Evolutionary conservation across 2,329 filamentous ascomycete species (phyloP).

Genomic region (Cordyceps tenuipes): DNA sequence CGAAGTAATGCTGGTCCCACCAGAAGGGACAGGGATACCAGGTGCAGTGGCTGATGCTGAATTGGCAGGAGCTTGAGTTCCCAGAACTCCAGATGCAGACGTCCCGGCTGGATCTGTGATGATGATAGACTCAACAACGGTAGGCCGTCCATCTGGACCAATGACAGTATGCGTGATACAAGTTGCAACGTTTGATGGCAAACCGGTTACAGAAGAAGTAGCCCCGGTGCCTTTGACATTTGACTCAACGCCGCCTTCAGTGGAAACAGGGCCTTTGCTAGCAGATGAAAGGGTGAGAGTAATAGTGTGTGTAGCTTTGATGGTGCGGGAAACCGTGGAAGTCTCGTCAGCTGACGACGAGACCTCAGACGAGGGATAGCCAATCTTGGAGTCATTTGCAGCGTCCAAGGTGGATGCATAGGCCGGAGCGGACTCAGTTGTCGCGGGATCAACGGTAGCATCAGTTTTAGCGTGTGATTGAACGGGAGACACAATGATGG

Average conservation of each 20-base stretch:
- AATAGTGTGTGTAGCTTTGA: conserved; percentile 18
- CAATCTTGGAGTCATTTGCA: background rate
- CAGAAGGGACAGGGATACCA: background rate
- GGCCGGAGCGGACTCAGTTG: background rate
- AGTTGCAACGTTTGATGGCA: conserved; percentile 14
- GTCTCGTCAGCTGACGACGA: conserved; percentile 3
- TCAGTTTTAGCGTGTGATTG: conserved; percentile 5
- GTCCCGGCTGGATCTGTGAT: conserved; percentile 16
- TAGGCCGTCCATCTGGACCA: conserved; percentile 26
- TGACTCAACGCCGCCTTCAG: background rate
- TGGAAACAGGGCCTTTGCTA: background rate
- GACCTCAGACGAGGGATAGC: background rate
- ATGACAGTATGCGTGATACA: conserved; percentile 23
- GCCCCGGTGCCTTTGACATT: background rate
- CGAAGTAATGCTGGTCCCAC: background rate
- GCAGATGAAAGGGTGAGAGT: conserved; percentile 11
- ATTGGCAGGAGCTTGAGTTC: background rate
- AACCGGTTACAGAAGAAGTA: background rate
- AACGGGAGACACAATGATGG: conserved; percentile 17
- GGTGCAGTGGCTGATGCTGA: background rate
- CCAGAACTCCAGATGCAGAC: background rate
- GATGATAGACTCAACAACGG: conserved; percentile 27
- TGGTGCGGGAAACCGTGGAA: conserved; percentile 6
- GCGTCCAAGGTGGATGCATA: background rate
- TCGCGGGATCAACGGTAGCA: background rate